These are phyloP conservation scores for Metschnikowia colocasiae DNA, from an alignment of 805 yeast species.

Conservation along the genomic window DNA sequence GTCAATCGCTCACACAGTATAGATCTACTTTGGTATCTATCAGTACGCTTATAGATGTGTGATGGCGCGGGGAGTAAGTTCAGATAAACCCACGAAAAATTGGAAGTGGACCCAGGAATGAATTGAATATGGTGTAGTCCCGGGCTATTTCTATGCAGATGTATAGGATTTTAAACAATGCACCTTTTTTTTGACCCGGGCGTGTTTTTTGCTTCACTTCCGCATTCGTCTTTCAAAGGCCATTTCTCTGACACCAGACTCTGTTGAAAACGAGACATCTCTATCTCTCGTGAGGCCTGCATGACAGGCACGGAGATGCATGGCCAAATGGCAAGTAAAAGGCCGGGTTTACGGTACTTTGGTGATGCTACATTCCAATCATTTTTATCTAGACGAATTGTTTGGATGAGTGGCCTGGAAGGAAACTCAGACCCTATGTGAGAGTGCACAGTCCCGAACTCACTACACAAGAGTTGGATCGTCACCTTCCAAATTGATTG, in stretches of 20 bases:
- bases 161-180: neutral
- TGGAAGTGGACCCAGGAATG: neutral
- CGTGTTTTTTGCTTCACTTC: neutral
- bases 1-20: too few relatives aligned
- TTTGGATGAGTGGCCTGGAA: too few relatives aligned
- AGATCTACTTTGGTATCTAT: neutral
- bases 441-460: too few relatives aligned
- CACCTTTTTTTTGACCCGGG: neutral
- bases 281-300: neutral
- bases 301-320: too few relatives aligned
- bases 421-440: too few relatives aligned
- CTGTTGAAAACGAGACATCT: neutral
- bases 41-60: neutral
- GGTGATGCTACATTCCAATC: too few relatives aligned
- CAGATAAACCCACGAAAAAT: neutral
- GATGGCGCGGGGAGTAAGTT: neutral
- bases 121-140: neutral
- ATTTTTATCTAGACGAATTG: too few relatives aligned
- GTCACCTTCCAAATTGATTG: too few relatives aligned
- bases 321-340: too few relatives aligned
- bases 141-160: neutral
- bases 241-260: neutral
- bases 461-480: too few relatives aligned
- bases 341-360: too few relatives aligned
- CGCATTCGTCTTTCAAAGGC: slow-evolving; percentile 5